Evolutionary conservation across 345 rosid species (phyloP).

Genomic region (Citrus mangshanensis): DNA sequence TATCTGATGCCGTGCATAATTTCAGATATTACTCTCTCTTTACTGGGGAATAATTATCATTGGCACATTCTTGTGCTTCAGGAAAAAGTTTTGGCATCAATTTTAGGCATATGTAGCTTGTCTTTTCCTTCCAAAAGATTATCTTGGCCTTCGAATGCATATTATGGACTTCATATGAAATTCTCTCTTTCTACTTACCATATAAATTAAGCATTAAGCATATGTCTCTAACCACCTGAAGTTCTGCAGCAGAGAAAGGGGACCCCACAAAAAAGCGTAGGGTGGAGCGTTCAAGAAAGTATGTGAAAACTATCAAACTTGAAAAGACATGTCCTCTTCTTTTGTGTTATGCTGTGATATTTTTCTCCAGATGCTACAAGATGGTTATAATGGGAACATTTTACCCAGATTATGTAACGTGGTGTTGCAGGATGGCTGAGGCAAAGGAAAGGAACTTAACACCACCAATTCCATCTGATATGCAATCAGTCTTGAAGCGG

Average conservation of each 20-base stretch:
- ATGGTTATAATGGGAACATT: not conserved
- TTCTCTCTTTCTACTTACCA: not conserved
- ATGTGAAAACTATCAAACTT: slow-evolving; percentile 22
- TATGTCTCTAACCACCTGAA: slow-evolving; percentile 18
- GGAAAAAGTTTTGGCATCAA: not conserved
- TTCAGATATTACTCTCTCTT: not conserved
- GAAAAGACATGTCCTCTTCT: not conserved
- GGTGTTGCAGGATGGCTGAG: slow-evolving; percentile 64
- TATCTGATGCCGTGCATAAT: not conserved
- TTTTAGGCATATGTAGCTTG: not conserved
- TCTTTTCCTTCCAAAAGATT: not conserved
- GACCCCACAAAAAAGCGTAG: slow-evolving; percentile 74
- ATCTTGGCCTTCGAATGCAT: not conserved
- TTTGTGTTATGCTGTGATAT: not conserved
- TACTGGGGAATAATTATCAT: not conserved
- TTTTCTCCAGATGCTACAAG: not conserved
- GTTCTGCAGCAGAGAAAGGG: slow-evolving; percentile 55
- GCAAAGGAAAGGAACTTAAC: slow-evolving; percentile 62
- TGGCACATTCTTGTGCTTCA: not conserved
- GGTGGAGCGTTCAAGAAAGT: slow-evolving; percentile 76
- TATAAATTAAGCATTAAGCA: not conserved
- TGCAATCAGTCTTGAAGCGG: slow-evolving; percentile 55
- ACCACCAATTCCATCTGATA: slow-evolving; percentile 51
- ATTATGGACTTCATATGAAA: not conserved
- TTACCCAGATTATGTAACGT: not conserved